Percentiles rank a stretch among this genome's conserved stretches.
Conservation (phyloP, 805 yeast genomes). For the Lipomyces spencermartinsiae region DNA sequence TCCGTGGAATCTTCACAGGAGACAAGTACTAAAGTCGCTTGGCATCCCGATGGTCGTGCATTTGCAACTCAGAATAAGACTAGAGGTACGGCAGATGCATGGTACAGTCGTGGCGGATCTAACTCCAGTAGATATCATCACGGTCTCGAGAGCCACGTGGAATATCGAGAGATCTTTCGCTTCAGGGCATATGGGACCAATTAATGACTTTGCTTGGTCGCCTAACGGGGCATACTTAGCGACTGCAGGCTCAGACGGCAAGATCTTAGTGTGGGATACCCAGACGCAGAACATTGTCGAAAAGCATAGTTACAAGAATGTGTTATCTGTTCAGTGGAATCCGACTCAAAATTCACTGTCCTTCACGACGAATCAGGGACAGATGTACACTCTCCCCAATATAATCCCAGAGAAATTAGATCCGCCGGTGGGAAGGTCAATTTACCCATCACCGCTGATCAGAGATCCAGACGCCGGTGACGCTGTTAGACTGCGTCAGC, state of each 20-base stretch:
- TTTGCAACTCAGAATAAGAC: constrained; percentile 69
- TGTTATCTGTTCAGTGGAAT: constrained; percentile 54
- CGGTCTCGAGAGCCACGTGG: constrained; percentile 43
- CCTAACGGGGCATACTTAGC: constrained; percentile 69
- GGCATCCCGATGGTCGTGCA: constrained; percentile 75
- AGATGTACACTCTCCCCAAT: constrained; percentile 40
- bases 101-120: neutral
- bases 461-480: constrained; percentile 47
- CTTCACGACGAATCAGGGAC: constrained; percentile 46
- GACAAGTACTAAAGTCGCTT: constrained; percentile 61
- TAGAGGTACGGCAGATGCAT: constrained; percentile 47
- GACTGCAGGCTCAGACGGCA: constrained; percentile 58
- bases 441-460: constrained; percentile 34
- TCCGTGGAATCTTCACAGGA: constrained; percentile 49
- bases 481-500: constrained; percentile 38
- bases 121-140: constrained; percentile 38
- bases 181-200: constrained; percentile 43
- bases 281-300: constrained; percentile 46
- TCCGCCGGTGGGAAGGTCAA: constrained; percentile 42
- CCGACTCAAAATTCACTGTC: constrained; percentile 45
- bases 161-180: constrained; percentile 37
- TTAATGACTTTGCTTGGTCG: constrained; percentile 65
- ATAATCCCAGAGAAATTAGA: constrained; percentile 38
- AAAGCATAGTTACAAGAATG: constrained; percentile 42
- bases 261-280: constrained; percentile 64